A percentile compares a stretch with the other conserved stretches of the same genome.
These are phyloP conservation scores for Tilletia caries DNA, from an alignment of 1,284 basidiomycete species.

Conservation along the genomic window DNA sequence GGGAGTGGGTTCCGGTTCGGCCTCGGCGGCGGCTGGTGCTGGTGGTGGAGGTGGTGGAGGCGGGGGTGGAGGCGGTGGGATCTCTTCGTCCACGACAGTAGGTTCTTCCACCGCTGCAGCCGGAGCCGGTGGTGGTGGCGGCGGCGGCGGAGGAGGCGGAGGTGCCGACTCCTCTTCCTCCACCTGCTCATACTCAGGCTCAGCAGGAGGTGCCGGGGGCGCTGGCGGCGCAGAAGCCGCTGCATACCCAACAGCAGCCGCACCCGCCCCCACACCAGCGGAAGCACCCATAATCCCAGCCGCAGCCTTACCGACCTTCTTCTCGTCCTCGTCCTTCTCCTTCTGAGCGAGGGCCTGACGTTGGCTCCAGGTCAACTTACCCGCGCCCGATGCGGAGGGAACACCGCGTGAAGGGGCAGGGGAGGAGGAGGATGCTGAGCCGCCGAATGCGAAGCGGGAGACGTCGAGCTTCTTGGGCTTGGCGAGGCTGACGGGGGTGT, in stretches of 20 bases:
- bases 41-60: conserved; percentile 30
- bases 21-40: conserved; percentile 21
- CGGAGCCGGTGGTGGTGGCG: background rate
- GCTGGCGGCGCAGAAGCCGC: conserved; percentile 24
- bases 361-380: conserved; percentile 51
- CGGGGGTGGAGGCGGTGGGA: conserved; percentile 16
- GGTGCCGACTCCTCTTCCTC: conserved; percentile 19
- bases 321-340: conserved; percentile 43
- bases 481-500: conserved; percentile 46
- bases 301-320: conserved; percentile 6
- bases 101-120: background rate
- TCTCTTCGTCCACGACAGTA: background rate
- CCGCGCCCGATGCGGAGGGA: conserved; percentile 26
- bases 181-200: background rate
- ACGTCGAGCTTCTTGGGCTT: conserved; percentile 50
- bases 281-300: background rate
- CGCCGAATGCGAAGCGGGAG: conserved; percentile 44
- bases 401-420: conserved; percentile 26
- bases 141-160: conserved; percentile 27
- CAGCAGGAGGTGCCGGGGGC: conserved; percentile 23
- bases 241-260: background rate
- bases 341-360: conserved; percentile 46
- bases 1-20: conserved; percentile 4
- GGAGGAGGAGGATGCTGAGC: conserved; percentile 17
- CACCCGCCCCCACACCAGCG: background rate